phyloP scores from a whole-genome alignment of 805 yeast genomes.

The Hemisphaericaspora nanyangensis region DNA sequence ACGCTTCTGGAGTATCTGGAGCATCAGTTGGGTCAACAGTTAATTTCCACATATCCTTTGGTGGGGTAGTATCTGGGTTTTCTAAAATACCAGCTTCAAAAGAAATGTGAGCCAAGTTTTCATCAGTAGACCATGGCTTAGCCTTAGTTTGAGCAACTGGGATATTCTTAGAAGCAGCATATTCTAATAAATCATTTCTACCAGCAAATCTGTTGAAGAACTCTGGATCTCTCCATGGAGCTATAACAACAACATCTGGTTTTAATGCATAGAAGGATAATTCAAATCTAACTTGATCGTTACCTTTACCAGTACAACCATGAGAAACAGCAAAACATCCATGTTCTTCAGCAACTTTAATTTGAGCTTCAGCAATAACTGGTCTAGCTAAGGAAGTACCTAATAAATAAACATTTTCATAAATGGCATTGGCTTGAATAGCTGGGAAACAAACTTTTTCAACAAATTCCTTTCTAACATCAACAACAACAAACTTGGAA shows the following conservation, averaged over 20 bases:
- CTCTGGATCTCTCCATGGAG: conserved; percentile 98
- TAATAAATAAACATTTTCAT: conserved; percentile 92
- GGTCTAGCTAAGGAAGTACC: conserved; percentile 99
- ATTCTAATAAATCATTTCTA: conserved; percentile 91
- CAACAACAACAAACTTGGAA: conserved; percentile 88
- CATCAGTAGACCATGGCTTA: conserved; percentile 99
- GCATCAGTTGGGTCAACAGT: conserved; percentile 95
- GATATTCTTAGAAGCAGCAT: conserved; percentile 87
- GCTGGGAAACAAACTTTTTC: conserved; percentile 94
- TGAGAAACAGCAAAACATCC: conserved; percentile 98
- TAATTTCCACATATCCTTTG: conserved; percentile 99
- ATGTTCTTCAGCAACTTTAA: conserved; percentile 92
- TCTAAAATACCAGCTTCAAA: conserved; percentile 99
- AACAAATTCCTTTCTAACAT: conserved; percentile 92
- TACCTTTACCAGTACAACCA: conserved; percentile 99
- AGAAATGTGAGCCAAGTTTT: conserved; percentile 97
- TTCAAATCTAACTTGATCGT: conserved; percentile 98
- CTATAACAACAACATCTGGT: conserved; percentile 94
- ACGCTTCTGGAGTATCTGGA: conserved; percentile 88
- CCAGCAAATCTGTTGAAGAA: conserved; percentile 97
- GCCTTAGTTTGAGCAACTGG: conserved; percentile 97
- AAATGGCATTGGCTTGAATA: conserved; percentile 94
- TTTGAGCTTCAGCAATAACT: conserved; percentile 97
- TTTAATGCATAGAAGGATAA: conserved; percentile 94
- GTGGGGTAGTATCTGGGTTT: conserved; percentile 98